These are phyloP conservation scores for Schizosaccharomyces osmophilus DNA, from an alignment of 805 yeast genomes.

Conservation along the genomic window DNA sequence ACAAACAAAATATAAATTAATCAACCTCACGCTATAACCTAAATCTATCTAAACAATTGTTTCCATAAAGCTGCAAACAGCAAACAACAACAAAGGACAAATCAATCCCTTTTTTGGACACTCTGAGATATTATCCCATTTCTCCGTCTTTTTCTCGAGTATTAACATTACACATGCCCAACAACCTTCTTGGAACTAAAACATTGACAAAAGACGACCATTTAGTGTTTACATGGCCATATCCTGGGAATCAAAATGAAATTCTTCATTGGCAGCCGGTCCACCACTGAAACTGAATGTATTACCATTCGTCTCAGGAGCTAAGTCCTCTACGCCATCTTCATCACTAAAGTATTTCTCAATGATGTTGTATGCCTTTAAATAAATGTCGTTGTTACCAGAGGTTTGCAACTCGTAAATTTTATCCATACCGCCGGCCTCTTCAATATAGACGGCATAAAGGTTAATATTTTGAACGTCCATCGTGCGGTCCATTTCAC, in stretches of 20 bases:
- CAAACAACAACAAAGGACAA: too few species aligned
- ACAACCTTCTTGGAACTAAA: too few species aligned
- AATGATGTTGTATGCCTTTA: conserved; percentile 71
- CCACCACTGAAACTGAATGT: conserved; percentile 65
- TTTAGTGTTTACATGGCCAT: neutral
- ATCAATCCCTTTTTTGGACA: too few species aligned
- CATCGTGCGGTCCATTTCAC: conserved; percentile 73
- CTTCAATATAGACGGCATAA: conserved; percentile 80
- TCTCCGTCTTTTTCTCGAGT: too few species aligned
- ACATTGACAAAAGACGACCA: neutral
- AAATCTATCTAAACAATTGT: too few species aligned
- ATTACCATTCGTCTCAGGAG: conserved; percentile 55
- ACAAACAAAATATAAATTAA: too few species aligned
- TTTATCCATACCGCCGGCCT: conserved; percentile 95
- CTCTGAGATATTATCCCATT: too few species aligned
- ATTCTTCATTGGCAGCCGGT: neutral
- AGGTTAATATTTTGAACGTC: conserved; percentile 48
- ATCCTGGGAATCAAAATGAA: neutral
- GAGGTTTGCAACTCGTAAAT: conserved; percentile 80
- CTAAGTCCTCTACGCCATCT: conserved; percentile 48
- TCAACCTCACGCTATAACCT: too few species aligned
- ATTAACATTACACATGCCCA: too few species aligned
- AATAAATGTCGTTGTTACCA: conserved; percentile 75
- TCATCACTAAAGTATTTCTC: conserved; percentile 78
- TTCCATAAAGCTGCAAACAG: too few species aligned